Percentiles rank a stretch among this genome's conserved stretches.
phyloP scores from a whole-genome alignment of 164 flowering plant species.

The Litsea cubeba region DNA sequence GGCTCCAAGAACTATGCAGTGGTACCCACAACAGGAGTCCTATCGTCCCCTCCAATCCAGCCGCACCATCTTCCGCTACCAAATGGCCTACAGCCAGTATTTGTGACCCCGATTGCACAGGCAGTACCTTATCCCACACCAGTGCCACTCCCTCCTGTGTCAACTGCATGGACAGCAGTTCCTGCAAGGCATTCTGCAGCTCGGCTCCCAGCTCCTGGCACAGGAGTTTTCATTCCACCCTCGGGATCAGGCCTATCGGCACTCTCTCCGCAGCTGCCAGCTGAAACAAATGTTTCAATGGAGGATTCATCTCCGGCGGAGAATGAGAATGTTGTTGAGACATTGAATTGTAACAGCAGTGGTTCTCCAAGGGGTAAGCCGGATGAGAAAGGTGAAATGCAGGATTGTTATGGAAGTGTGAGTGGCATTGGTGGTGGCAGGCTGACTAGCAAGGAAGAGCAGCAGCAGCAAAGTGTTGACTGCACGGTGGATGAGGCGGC shows the following conservation, averaged over 20 bases:
- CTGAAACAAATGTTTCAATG: constrained; percentile 20
- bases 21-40: constrained; percentile 50
- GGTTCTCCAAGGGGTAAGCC: constrained; percentile 26
- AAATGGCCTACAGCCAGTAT: constrained; percentile 55
- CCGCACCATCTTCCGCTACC: constrained; percentile 44
- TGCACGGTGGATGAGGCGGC: constrained; percentile 22
- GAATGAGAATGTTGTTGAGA: constrained; percentile 30
- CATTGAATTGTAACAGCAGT: constrained; percentile 17
- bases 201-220: constrained; percentile 66
- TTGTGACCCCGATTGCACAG: constrained; percentile 49
- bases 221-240: constrained; percentile 94
- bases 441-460: constrained; percentile 27
- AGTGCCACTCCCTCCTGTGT: constrained; percentile 51
- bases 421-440: constrained; percentile 13
- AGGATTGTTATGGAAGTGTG: constrained; percentile 35
- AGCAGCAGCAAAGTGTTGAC: constrained; percentile 5
- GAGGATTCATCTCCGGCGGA: constrained; percentile 29
- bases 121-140: constrained; percentile 53
- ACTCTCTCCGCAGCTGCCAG: constrained; percentile 24
- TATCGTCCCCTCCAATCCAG: constrained; percentile 49
- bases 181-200: constrained; percentile 59
- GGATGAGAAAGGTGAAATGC: constrained; percentile 20
- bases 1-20: constrained; percentile 51
- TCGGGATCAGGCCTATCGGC: constrained; percentile 48
- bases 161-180: constrained; percentile 56